phyloP scores from a whole-genome alignment of 2,329 filamentous ascomycete genomes.

The Stachybotrys chlorohalonatus region DNA sequence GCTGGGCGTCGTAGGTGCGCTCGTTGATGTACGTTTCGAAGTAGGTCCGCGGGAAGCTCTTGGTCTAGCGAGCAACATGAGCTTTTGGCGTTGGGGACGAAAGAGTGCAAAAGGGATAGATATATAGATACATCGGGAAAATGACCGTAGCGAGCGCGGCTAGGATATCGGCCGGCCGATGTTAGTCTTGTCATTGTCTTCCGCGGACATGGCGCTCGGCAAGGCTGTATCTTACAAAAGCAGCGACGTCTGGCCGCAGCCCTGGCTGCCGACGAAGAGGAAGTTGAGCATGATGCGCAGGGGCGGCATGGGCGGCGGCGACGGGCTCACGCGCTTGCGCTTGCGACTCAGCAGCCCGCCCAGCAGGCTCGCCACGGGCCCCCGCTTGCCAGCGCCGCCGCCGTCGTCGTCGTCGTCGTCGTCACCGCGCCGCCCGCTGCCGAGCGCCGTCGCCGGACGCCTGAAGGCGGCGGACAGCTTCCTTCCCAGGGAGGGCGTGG shows the following conservation, averaged over 20 bases:
- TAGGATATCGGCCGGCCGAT: slow-evolving; percentile 3
- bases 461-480: slow-evolving; percentile 3
- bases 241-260: slow-evolving; percentile 26
- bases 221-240: slow-evolving; percentile 20
- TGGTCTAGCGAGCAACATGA: slow-evolving; percentile 12
- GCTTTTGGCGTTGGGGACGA: slow-evolving; percentile 1
- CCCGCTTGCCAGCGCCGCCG: too few relatives aligned
- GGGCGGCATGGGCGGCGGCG: slow-evolving; percentile 4
- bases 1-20: slow-evolving; percentile 12
- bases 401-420: slow-evolving; percentile 1
- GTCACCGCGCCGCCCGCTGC: not conserved
- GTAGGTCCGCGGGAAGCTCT: slow-evolving; percentile 19
- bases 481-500: slow-evolving; percentile 14
- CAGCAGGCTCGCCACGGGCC: not conserved
- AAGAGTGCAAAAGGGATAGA: not conserved
- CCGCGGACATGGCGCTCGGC: rapidly evolving
- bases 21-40: slow-evolving; percentile 25
- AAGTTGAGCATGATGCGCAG: slow-evolving; percentile 21
- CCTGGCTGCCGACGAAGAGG: slow-evolving; percentile 24
- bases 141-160: slow-evolving; percentile 25
- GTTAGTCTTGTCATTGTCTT: too few relatives aligned
- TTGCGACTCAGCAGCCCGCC: slow-evolving; percentile 16
- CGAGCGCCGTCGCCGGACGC: slow-evolving; percentile 7
- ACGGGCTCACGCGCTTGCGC: slow-evolving; percentile 12
- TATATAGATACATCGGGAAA: slow-evolving; percentile 22